Conservation (phyloP, 352 stramenopile species). For the Aphanomyces cochlioides region DNA sequence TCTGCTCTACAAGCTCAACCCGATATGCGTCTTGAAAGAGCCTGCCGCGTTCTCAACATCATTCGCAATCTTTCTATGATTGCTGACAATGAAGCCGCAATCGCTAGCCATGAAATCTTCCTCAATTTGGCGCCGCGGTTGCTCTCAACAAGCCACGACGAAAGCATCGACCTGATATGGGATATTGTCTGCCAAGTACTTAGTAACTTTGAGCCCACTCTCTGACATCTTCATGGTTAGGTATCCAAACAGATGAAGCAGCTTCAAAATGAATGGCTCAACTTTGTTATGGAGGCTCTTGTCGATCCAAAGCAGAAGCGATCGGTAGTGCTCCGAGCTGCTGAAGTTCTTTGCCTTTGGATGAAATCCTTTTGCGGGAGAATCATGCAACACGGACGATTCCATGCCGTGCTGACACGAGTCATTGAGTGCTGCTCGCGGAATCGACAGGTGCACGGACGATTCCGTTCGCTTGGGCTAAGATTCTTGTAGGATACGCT, state of each 20-base stretch:
- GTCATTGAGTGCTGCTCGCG: conserved; percentile 52
- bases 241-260: not conserved
- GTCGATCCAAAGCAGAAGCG: not conserved
- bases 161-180: conserved; percentile 65
- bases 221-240: not conserved
- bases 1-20: conserved; percentile 49
- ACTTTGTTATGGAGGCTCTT: not conserved
- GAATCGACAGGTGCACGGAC: conserved; percentile 34
- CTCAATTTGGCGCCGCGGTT: conserved; percentile 44
- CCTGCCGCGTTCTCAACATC: conserved; percentile 68
- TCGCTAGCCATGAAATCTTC: conserved; percentile 63
- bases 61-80: conserved; percentile 72
- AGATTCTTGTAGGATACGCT: conserved; percentile 40
- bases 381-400: not conserved
- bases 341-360: conserved; percentile 2
- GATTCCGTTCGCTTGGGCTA: conserved; percentile 2
- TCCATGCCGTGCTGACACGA: conserved; percentile 44
- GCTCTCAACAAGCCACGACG: conserved; percentile 32
- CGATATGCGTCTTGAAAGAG: conserved; percentile 52
- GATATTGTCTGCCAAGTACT: conserved; percentile 47
- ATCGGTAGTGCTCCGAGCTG: not conserved
- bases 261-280: not conserved
- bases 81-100: conserved; percentile 57
- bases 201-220: not conserved
- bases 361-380: not conserved